Conservation (phyloP, 2,329 filamentous ascomycete genomes). For the Pseudogymnoascus sp. region DNA sequence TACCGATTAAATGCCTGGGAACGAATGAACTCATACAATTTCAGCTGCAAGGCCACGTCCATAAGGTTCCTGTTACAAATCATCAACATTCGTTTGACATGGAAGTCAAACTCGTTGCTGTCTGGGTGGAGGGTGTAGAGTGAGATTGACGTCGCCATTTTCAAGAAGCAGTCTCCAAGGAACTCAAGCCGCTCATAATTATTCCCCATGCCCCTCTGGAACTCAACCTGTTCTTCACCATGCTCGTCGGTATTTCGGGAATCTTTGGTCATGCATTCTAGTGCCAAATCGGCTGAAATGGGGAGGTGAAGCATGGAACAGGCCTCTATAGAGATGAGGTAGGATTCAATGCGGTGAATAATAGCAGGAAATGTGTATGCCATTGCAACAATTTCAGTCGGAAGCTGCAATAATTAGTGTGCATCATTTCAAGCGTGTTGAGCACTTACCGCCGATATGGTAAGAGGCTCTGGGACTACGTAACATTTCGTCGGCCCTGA, state of each 20-base stretch:
- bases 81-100: conserved; percentile 83
- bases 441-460: conserved; percentile 61
- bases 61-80: conserved; percentile 89
- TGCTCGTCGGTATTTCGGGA: conserved; percentile 76
- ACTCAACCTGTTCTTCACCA: conserved; percentile 57
- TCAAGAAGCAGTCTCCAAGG: conserved; percentile 86
- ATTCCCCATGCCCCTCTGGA: conserved; percentile 78
- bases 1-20: conserved; percentile 71
- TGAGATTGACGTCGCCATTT: conserved; percentile 89
- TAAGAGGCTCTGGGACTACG: conserved; percentile 68
- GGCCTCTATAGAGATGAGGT: conserved; percentile 71
- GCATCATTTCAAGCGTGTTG: not conserved
- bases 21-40: conserved; percentile 66
- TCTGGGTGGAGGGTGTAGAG: conserved; percentile 70
- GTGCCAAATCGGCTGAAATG: conserved; percentile 59
- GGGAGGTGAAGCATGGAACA: conserved; percentile 56
- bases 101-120: conserved; percentile 76
- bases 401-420: conserved; percentile 43
- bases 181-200: conserved; percentile 96
- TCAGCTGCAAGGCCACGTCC: conserved; percentile 59
- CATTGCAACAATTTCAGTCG: conserved; percentile 61
- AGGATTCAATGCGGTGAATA: conserved; percentile 74
- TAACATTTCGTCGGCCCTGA: conserved; percentile 42
- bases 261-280: conserved; percentile 90
- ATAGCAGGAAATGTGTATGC: conserved; percentile 73